These are phyloP conservation scores for Globisporangium uncinulatum DNA, from an alignment of 352 stramenopile species.

Conservation along the genomic window DNA sequence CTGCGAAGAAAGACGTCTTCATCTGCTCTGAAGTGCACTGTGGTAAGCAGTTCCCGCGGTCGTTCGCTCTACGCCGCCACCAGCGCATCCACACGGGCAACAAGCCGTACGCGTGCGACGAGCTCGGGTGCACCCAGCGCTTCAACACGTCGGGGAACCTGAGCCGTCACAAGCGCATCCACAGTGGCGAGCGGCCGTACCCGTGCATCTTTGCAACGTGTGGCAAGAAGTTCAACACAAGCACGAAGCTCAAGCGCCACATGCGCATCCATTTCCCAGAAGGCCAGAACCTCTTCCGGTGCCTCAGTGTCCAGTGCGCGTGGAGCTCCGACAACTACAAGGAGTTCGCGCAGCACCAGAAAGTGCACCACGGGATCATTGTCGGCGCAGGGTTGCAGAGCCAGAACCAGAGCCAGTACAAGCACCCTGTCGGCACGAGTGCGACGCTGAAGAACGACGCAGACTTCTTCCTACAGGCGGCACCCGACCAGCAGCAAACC, in stretches of 20 bases:
- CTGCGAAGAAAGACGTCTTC: slow-evolving; percentile 18
- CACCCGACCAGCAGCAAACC: neutral
- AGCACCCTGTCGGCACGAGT: neutral
- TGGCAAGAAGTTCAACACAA: slow-evolving; percentile 85
- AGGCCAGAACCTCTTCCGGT: slow-evolving; percentile 70
- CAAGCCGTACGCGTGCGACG: slow-evolving; percentile 66
- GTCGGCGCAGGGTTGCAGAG: slow-evolving; percentile 38
- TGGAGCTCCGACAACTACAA: slow-evolving; percentile 67
- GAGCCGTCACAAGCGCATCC: slow-evolving; percentile 84
- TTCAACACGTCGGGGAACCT: slow-evolving; percentile 88
- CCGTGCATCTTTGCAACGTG: slow-evolving; percentile 72
- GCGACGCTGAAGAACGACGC: slow-evolving; percentile 8
- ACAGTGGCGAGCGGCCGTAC: slow-evolving; percentile 79
- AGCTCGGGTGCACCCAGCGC: no score
- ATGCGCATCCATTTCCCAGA: slow-evolving; percentile 86
- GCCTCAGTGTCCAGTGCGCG: slow-evolving; percentile 7
- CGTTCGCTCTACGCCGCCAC: slow-evolving; percentile 77
- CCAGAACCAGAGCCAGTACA: slow-evolving; percentile 3
- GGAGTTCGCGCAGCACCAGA: slow-evolving; percentile 66
- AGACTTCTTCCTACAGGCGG: slow-evolving; percentile 5
- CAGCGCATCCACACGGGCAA: slow-evolving; percentile 83
- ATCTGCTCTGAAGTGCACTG: slow-evolving; percentile 73
- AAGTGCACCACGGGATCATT: slow-evolving; percentile 67
- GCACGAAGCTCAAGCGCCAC: slow-evolving; percentile 85
- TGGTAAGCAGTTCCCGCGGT: slow-evolving; percentile 80